A percentile compares a stretch with the other conserved stretches of the same genome.
phyloP scores from a whole-genome alignment of 192 early-diverging fungal species.

The Coemansia asiatica region DNA sequence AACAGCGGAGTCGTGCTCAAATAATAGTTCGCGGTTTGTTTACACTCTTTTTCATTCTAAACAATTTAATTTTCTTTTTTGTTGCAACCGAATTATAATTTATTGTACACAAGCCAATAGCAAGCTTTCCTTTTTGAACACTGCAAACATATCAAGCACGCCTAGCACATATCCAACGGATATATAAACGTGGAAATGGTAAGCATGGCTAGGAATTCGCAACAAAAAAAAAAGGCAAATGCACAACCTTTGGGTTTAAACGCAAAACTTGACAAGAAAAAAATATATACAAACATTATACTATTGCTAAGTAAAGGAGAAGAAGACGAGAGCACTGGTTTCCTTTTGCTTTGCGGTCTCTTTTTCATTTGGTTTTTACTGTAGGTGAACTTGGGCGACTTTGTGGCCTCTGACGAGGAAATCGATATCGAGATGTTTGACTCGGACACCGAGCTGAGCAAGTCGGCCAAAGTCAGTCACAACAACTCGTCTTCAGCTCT shows the following conservation, averaged over 20 bases:
- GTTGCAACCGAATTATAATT: neutral
- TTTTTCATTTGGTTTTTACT: neutral
- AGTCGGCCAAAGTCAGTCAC: constrained; percentile 6
- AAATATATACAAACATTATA: neutral
- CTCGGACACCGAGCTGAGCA: constrained; percentile 53
- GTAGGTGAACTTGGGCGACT: constrained; percentile 46
- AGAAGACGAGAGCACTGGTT: too few relatives aligned
- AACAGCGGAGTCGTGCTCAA: neutral
- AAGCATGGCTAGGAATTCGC: neutral
- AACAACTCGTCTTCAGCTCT: constrained; percentile 9
- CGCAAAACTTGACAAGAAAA: neutral
- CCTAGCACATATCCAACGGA: neutral
- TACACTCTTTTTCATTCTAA: neutral
- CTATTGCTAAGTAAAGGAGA: neutral
- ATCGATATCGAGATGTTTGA: constrained; percentile 57
- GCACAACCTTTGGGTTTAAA: neutral
- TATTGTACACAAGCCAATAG: constrained; percentile 5
- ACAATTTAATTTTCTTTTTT: neutral
- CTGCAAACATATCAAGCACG: neutral
- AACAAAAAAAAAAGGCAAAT: neutral
- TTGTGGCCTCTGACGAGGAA: constrained; percentile 48
- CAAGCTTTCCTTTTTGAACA: neutral
- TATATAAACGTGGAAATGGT: neutral
- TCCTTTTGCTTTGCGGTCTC: neutral
- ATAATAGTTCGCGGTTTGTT: neutral